phyloP scores from a whole-genome alignment of 345 rosid species.

The Eucalyptus grandis region DNA sequence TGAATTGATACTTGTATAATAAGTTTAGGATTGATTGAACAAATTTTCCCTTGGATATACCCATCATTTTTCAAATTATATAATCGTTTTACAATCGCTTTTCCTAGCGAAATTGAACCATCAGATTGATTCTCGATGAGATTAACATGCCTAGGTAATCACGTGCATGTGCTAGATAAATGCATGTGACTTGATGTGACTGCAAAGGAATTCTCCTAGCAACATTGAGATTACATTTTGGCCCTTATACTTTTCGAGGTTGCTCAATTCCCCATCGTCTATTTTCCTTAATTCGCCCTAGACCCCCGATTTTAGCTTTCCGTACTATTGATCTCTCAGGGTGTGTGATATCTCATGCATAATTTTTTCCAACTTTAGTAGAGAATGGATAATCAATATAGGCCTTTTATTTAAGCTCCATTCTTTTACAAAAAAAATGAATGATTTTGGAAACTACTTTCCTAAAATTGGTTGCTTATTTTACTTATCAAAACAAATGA shows the following conservation, averaged over 20 bases:
- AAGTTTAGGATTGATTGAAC: not conserved
- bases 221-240: not conserved
- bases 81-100: not conserved
- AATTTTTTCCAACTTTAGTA: not conserved
- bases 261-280: not conserved
- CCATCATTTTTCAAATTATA: not conserved
- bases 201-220: not conserved
- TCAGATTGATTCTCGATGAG: not conserved
- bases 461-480: fast-evolving
- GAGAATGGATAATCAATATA: not conserved
- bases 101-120: not conserved
- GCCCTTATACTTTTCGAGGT: not conserved
- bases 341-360: not conserved
- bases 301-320: not conserved
- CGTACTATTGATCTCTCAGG: fast-evolving
- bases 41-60: not conserved
- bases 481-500: fast-evolving
- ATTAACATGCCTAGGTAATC: not conserved
- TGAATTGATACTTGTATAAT: fast-evolving
- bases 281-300: not conserved
- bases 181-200: not conserved
- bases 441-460: not conserved
- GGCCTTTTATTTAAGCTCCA: no score
- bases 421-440: not conserved
- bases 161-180: not conserved